phyloP scores from a whole-genome alignment of 2,329 filamentous ascomycete genomes.

The Calonectria leucothoes region DNA sequence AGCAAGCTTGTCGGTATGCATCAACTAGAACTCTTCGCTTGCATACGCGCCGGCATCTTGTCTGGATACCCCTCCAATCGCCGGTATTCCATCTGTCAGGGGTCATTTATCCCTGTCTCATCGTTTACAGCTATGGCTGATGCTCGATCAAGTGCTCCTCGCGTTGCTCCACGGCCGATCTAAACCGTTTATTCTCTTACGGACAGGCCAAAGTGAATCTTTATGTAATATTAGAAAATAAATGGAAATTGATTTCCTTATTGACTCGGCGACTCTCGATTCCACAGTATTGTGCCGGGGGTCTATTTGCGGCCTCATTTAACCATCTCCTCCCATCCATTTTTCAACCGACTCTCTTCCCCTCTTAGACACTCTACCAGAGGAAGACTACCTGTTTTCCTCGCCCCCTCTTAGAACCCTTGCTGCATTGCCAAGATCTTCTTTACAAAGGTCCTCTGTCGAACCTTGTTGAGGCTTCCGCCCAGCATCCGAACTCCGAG shows the following conservation, averaged over 20 bases:
- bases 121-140: neutral
- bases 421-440: slow-evolving; percentile 28
- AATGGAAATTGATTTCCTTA: neutral
- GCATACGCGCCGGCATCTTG: slow-evolving; percentile 12
- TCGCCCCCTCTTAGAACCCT: slow-evolving; percentile 3
- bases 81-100: slow-evolving; percentile 2
- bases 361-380: neutral
- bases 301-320: neutral
- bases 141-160: neutral
- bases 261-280: neutral
- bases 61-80: slow-evolving; percentile 22
- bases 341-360: neutral
- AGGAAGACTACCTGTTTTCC: neutral
- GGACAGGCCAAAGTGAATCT: neutral
- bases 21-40: slow-evolving; percentile 20
- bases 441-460: slow-evolving; percentile 19
- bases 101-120: neutral
- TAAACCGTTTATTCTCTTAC: neutral
- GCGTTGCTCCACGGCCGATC: neutral
- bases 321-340: neutral
- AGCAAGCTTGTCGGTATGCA: slow-evolving; percentile 28
- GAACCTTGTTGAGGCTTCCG: slow-evolving; percentile 18
- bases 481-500: slow-evolving; percentile 25
- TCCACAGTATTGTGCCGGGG: neutral
- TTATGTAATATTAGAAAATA: neutral